Evolutionary conservation across 495 filamentous ascomycete species (phyloP), one percentile per base, ranked within the genome.

Genomic region (Penicillium crystallinum): DNA sequence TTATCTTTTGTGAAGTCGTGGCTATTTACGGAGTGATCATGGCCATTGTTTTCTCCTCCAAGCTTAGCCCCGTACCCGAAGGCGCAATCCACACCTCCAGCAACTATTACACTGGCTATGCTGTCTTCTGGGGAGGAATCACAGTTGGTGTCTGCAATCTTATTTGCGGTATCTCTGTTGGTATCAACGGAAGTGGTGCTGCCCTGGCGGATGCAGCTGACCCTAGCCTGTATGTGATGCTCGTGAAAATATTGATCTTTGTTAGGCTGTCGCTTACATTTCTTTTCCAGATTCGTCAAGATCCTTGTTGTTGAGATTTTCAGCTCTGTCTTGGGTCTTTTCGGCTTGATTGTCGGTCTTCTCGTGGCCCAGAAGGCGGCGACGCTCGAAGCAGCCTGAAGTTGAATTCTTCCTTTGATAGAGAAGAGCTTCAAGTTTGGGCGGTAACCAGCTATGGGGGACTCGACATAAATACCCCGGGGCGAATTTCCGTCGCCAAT

Each of bases 1-100:
- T 99, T 76, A 97, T 99, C 76, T 99, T 99, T 80, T 99, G 95
- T 76, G 95, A 99, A 74, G 95, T 97, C 58, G 95, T 99, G 55
- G 95, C 95, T 64, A 99, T 99, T 68, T 99, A 99, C 78, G 95
- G 95, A 62, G 91, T 99, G 62, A 99, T 99, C 73, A 97, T 97
- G 89, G 85, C 92, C 54, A 99, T 99, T 68, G 85, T 99, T 39
- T 97, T 96, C 77, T 95, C 91, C 33, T 76, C 91, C 27, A 93
- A 96, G 65, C 69, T 99, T 50, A 79, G 80, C 56, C 51, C 68
- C 14, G 73, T 88, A 21, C 50, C 71, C 19, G 67, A 64, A 6
- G 77, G 79, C 2, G 72, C 66, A 11, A 58, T 87, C 21, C 81
- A 83, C 67, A 80, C 86, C 2, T 78, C 75, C 36, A 80, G 76